Percentiles rank a stretch among this genome's conserved stretches.
phyloP scores from a whole-genome alignment of 805 yeast species.

The Grigorovia jiainica region DNA sequence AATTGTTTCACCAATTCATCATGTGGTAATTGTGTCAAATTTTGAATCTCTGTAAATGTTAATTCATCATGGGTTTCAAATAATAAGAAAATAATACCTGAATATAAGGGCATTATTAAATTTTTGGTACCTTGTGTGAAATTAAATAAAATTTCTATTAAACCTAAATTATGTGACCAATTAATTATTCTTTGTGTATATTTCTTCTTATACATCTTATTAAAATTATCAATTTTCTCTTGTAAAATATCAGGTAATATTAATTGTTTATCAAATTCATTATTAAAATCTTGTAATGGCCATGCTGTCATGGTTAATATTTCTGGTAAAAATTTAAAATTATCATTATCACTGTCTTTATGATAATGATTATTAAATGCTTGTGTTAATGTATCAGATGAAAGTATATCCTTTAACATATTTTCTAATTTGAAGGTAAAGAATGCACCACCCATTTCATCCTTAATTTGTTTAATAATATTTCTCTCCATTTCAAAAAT shows the following conservation, averaged over 20 bases:
- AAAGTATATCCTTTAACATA: slow-evolving; percentile 73
- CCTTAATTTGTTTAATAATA: slow-evolving; percentile 56
- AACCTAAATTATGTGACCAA: slow-evolving; percentile 83
- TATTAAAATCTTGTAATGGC: slow-evolving; percentile 45
- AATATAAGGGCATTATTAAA: slow-evolving; percentile 68
- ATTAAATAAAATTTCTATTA: slow-evolving; percentile 58
- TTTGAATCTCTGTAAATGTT: slow-evolving; percentile 52
- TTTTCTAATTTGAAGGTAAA: slow-evolving; percentile 74
- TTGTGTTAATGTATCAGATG: slow-evolving; percentile 36
- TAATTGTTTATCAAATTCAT: slow-evolving; percentile 23
- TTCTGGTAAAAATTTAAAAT: slow-evolving; percentile 38
- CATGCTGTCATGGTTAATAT: slow-evolving; percentile 56
- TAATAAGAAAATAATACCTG: slow-evolving; percentile 67
- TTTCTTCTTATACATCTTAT: slow-evolving; percentile 38
- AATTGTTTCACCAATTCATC: slow-evolving; percentile 67
- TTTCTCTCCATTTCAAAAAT: slow-evolving; percentile 56
- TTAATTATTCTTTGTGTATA: slow-evolving; percentile 50
- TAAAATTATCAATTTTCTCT: slow-evolving; percentile 36
- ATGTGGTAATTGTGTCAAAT: slow-evolving; percentile 62
- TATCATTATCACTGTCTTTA: slow-evolving; percentile 3
- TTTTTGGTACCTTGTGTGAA: slow-evolving; percentile 38
- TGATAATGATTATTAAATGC: slow-evolving; percentile 1
- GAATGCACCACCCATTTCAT: slow-evolving; percentile 62
- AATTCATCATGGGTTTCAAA: slow-evolving; percentile 49
- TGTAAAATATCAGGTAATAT: slow-evolving; percentile 38